Conservation (phyloP, 495 filamentous ascomycete genomes). For the Penicillium goetzii region DNA sequence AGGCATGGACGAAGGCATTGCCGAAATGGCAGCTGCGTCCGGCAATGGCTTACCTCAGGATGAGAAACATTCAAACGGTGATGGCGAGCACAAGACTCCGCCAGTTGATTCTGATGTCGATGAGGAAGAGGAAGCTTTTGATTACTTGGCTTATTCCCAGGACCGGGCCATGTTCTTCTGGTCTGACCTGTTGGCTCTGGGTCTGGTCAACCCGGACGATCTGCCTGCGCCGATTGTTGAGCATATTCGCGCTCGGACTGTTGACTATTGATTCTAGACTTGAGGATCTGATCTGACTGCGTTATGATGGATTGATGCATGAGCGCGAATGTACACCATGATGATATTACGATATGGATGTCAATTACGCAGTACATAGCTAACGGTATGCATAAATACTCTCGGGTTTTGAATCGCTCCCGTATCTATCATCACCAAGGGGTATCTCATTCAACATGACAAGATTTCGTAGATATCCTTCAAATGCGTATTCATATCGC, state of each 20-base stretch:
- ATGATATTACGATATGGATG: slow-evolving; percentile 31
- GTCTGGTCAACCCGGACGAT: slow-evolving; percentile 71
- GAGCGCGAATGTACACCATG: slow-evolving; percentile 15
- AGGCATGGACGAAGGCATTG: slow-evolving; percentile 54
- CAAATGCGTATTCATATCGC: slow-evolving; percentile 3
- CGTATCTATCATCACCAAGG: slow-evolving; percentile 10
- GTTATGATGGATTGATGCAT: slow-evolving; percentile 9
- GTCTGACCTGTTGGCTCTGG: slow-evolving; percentile 79
- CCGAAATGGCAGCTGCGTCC: slow-evolving; percentile 22
- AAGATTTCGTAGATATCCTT: slow-evolving; percentile 3
- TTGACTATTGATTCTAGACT: slow-evolving; percentile 53
- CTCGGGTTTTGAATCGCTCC: slow-evolving; percentile 3
- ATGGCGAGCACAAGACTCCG: slow-evolving; percentile 18
- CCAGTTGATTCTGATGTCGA: slow-evolving; percentile 32
- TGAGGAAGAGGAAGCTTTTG: slow-evolving; percentile 73
- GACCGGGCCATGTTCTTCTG: slow-evolving; percentile 91
- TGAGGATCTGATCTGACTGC: slow-evolving; percentile 5
- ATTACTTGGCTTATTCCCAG: slow-evolving; percentile 90
- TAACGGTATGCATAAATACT: slow-evolving; percentile 12
- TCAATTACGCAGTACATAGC: slow-evolving; percentile 27
- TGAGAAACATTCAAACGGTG: slow-evolving; percentile 14
- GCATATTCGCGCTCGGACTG: slow-evolving; percentile 58
- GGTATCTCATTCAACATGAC: slow-evolving; percentile 11
- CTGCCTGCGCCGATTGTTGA: slow-evolving; percentile 64
- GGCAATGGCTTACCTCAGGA: slow-evolving; percentile 17